Evolutionary conservation across 1,284 basidiomycete species (phyloP), one percentile per base, ranked within the genome.

Genomic region (Puccinia triticina): DNA sequence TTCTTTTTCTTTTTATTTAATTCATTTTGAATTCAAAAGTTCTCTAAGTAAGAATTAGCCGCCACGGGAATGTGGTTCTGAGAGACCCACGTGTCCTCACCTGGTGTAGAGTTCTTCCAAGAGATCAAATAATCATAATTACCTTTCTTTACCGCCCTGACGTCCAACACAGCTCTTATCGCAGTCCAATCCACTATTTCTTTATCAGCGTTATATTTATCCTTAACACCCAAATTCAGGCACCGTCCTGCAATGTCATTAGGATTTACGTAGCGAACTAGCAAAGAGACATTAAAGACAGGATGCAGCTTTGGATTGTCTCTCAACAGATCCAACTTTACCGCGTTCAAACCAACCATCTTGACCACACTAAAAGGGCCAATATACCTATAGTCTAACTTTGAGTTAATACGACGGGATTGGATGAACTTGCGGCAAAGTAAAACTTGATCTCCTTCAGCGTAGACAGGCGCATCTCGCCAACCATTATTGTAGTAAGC

Each of bases 221-320:
- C 8, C 23, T 72, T 53, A 50, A 50, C 10, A 32, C 43, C 46
- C 7, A 8, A 5, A 32, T 8, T 43, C 4, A 29, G 7, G 10
- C 59, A 29, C 5, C 59, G 14, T 10, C 32, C 48, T 4, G 40
- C 26, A 21, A 32, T 18, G 23, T 29, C 18, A 8, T 59, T 43
- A 21, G 77, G 66, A 46, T 8, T 0, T 1, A 14, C 16, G 40
- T 48, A 79, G 5, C 40, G 46, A 1, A 26, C 29, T 14, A 79
- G 1, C 5, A 79, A 43, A 18, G 61, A 69, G 18, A 79, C 66
- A 32, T 79, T 79, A 79, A 79, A 79, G 12, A 79, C 77, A 18
- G 66, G 77, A 46, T 79, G 77, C 18, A 79, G 11, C n/a, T 50
- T 50, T 3, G 69, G 69, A n/a, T 72, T 50, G 23, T 72, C 69